phyloP scores from a whole-genome alignment of 2,329 filamentous ascomycete genomes.

The Hymenoscyphus fructigenus region DNA sequence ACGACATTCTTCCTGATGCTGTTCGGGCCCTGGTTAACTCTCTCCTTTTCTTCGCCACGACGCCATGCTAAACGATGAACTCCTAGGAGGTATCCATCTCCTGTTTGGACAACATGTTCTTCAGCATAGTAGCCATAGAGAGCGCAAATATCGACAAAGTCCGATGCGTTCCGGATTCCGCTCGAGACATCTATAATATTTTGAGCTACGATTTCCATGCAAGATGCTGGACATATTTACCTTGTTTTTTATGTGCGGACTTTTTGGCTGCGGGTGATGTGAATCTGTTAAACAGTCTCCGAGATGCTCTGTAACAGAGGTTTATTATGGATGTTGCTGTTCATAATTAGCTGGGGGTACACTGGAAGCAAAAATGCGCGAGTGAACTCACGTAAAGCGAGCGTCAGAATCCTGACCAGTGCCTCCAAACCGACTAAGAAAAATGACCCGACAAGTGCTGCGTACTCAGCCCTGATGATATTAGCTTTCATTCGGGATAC shows the following conservation, averaged over 20 bases:
- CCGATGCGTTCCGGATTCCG: constrained; percentile 81
- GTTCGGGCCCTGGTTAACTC: constrained; percentile 69
- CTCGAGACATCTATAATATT: constrained; percentile 60
- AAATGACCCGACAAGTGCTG: constrained; percentile 82
- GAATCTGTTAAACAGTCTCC: constrained; percentile 77
- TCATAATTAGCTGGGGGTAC: constrained; percentile 13
- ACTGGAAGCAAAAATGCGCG: constrained; percentile 34
- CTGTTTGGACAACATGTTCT: constrained; percentile 93
- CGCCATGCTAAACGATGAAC: constrained; percentile 83
- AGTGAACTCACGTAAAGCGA: constrained; percentile 68
- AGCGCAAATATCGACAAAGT: constrained; percentile 92
- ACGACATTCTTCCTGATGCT: constrained; percentile 79
- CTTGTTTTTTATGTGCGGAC: constrained; percentile 66
- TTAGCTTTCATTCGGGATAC: constrained; percentile 10
- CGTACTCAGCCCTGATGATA: constrained; percentile 70
- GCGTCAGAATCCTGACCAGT: constrained; percentile 79
- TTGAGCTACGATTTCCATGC: constrained; percentile 44
- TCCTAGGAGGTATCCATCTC: constrained; percentile 89
- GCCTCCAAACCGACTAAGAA: constrained; percentile 79
- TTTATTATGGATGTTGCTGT: constrained; percentile 75
- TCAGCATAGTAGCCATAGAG: constrained; percentile 91
- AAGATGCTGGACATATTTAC: constrained; percentile 43
- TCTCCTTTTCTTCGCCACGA: constrained; percentile 75
- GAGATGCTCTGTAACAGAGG: constrained; percentile 80
- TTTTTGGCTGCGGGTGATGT: constrained; percentile 68